Conservation (phyloP, 2,329 filamentous ascomycete genomes). For the Penicillium sp. region DNA sequence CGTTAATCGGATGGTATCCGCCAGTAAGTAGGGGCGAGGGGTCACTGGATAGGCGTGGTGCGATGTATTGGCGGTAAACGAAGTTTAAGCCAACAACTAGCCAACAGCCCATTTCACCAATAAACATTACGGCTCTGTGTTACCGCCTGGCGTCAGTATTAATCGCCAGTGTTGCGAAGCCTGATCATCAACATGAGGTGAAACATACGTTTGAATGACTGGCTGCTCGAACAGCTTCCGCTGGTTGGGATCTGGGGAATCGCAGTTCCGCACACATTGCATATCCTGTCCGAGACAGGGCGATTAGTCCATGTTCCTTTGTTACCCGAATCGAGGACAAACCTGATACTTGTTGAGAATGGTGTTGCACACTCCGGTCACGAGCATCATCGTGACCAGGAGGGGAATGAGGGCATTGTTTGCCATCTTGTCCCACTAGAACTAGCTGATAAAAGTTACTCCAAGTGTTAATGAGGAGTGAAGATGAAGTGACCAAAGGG, state of each 20-base stretch:
- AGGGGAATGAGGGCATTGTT: conserved; percentile 65
- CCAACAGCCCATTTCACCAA: conserved; percentile 94
- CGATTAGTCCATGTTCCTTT: conserved; percentile 6
- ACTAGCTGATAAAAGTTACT: background rate
- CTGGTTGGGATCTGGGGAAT: conserved; percentile 56
- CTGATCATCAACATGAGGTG: background rate
- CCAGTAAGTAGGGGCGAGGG: conserved; percentile 37
- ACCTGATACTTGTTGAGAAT: conserved; percentile 95
- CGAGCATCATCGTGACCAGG: conserved; percentile 88
- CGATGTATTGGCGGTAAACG: conserved; percentile 53
- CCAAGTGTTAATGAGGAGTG: background rate
- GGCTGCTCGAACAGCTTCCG: conserved; percentile 80
- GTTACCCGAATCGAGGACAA: conserved; percentile 16
- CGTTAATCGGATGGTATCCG: conserved; percentile 59
- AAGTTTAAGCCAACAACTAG: conserved; percentile 67
- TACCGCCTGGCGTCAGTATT: background rate
- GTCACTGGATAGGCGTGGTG: conserved; percentile 32
- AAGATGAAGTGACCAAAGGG: background rate
- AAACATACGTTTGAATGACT: conserved; percentile 69
- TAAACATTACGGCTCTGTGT: conserved; percentile 75
- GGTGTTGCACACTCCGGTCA: conserved; percentile 94
- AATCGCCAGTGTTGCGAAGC: background rate
- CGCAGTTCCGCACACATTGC: conserved; percentile 89
- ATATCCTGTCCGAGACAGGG: conserved; percentile 55
- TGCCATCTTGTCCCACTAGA: conserved; percentile 50